Evolutionary conservation across 2,329 filamentous ascomycete genomes (phyloP).

Genomic region (Lachnellula willkommii): DNA sequence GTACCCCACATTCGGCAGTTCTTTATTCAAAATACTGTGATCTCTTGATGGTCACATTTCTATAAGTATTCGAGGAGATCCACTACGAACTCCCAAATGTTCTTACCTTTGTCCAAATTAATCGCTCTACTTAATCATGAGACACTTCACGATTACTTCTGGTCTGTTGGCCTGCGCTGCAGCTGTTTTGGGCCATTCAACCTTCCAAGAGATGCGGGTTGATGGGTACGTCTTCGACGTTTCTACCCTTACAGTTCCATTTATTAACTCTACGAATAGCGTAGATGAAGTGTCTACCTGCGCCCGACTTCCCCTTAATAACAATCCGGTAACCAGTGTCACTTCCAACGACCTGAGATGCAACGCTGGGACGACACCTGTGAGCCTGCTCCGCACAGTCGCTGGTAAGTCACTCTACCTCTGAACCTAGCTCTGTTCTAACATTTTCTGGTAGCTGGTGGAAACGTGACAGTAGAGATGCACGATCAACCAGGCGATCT

Average conservation of each 20-base stretch:
- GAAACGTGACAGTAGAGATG: slow-evolving; percentile 52
- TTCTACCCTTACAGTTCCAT: not conserved
- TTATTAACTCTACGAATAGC: slow-evolving; percentile 1
- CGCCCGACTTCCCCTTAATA: slow-evolving; percentile 44
- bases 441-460: slow-evolving; percentile 27
- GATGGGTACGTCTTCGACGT: slow-evolving; percentile 39
- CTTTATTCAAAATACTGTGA: not conserved
- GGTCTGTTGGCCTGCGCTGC: slow-evolving; percentile 27
- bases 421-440: not conserved
- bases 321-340: slow-evolving; percentile 47
- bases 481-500: slow-evolving; percentile 48
- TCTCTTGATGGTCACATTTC: not conserved
- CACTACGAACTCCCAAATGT: not conserved
- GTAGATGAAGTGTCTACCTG: slow-evolving; percentile 43
- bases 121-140: slow-evolving; percentile 12
- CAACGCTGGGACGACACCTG: slow-evolving; percentile 36
- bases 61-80: not conserved
- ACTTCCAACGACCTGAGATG: slow-evolving; percentile 45
- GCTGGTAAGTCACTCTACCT: slow-evolving; percentile 1
- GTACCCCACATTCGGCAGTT: not conserved
- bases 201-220: slow-evolving; percentile 34
- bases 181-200: slow-evolving; percentile 42
- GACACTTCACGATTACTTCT: slow-evolving; percentile 8
- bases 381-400: slow-evolving; percentile 30
- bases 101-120: not conserved